phyloP scores from a whole-genome alignment of 2,329 filamentous ascomycete genomes.

The Fusarium sp. region DNA sequence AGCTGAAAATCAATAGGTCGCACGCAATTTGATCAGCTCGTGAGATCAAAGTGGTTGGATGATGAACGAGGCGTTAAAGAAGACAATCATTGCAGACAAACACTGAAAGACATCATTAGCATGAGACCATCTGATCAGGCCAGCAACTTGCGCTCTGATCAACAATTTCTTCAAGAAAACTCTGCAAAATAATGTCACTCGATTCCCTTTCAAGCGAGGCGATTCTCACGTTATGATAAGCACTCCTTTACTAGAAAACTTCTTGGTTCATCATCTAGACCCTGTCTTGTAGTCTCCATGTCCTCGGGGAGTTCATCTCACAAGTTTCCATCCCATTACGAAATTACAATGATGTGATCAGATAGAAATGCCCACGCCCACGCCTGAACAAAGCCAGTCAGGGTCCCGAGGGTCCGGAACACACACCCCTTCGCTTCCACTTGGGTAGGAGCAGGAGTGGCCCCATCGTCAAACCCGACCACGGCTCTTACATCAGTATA shows the following conservation, averaged over 20 bases:
- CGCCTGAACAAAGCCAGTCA: neutral
- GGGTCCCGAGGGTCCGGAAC: slow-evolving; percentile 17
- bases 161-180: neutral
- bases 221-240: neutral
- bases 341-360: slow-evolving; percentile 19
- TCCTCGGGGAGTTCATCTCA: slow-evolving; percentile 22
- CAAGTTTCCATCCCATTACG: slow-evolving; percentile 1
- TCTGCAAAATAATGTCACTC: slow-evolving; percentile 10
- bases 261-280: neutral
- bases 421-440: neutral
- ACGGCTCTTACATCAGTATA: slow-evolving; percentile 34
- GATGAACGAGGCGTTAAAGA: slow-evolving; percentile 6
- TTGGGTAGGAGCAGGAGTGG: slow-evolving; percentile 18
- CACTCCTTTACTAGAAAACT: neutral
- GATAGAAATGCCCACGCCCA: neutral
- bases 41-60: slow-evolving; percentile 8
- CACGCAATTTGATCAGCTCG: slow-evolving; percentile 19
- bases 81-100: neutral
- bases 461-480: slow-evolving; percentile 7
- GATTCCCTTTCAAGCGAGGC: neutral
- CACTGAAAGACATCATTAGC: neutral
- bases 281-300: neutral
- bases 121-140: neutral
- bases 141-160: slow-evolving; percentile 6
- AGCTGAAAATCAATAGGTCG: slow-evolving; percentile 15